Evolutionary conservation across 305 asterid genomes (phyloP).

Genomic region (Plantago lanceolata): DNA sequence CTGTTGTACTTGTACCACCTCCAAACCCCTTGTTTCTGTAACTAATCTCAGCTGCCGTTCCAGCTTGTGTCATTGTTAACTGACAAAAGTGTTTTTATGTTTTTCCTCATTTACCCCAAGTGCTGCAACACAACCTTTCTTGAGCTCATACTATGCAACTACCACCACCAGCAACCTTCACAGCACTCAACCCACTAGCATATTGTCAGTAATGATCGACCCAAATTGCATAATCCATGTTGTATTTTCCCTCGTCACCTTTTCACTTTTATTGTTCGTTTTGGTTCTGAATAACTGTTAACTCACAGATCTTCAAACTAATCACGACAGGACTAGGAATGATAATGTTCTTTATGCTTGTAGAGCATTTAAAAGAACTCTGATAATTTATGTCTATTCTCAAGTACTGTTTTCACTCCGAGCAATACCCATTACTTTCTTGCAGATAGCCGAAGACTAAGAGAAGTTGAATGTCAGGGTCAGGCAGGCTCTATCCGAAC

Average conservation of each 20-base stretch:
- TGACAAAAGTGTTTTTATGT: too few species aligned
- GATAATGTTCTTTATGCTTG: neutral
- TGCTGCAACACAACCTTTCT: too few species aligned
- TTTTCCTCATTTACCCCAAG: too few species aligned
- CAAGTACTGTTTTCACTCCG: slow-evolving; percentile 13
- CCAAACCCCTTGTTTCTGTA: too few species aligned
- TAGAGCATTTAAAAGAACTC: neutral
- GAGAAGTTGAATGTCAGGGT: slow-evolving; percentile 25
- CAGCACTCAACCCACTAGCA: too few species aligned
- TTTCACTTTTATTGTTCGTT: neutral
- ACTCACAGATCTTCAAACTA: neutral
- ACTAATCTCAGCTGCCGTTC: too few species aligned
- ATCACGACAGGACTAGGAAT: neutral
- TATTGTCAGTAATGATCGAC: too few species aligned
- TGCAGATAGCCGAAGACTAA: slow-evolving; percentile 35
- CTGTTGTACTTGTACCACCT: neutral
- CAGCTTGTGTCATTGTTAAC: too few species aligned
- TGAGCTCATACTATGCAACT: too few species aligned
- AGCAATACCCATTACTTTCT: slow-evolving; percentile 21
- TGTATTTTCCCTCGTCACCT: neutral
- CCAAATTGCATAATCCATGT: too few species aligned
- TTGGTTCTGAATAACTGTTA: slow-evolving; percentile 2
- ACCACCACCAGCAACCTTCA: too few species aligned
- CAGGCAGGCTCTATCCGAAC: slow-evolving; percentile 30
- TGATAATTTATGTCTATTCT: slow-evolving; percentile 1